Evolutionary conservation across 108 stramenopile species (phyloP), one percentile per base, ranked within the genome.

Genomic region (Phaeodactylum tricornutum): DNA sequence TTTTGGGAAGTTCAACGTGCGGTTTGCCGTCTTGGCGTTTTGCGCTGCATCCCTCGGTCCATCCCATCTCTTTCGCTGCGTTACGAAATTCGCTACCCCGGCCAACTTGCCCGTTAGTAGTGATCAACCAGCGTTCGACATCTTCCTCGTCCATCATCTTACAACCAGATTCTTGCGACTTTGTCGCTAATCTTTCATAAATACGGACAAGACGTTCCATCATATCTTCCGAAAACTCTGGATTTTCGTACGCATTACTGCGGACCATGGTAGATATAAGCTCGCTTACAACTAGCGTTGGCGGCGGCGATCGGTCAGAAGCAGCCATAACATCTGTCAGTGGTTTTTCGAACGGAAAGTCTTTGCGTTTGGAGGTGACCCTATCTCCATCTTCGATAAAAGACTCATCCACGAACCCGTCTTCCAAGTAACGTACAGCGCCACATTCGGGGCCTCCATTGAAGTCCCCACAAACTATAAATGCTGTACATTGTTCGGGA

Each of bases 401-500:
- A 12, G 52, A 67, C 32, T 78, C 64, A 23, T 75, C 82, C 3
- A 91, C 48, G 12, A 39, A 50, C 27, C 89, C 84, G 36, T 74
- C 66, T 61, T 91, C 89, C 28, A 91, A 45, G 24, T 59, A 68
- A 19, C 75, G 79, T 1, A 86, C 67, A 21, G 89, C 84, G 8
- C 79, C 89, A 48, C 74, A 81, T 54, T 86, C 89, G 7, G 52
- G 34, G 1, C 84, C 82, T 4, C 89, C 89, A 58, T 93, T 93
- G 47, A 93, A 85, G 55, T 93, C 92, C 5, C 92, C 87, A 57
- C 92, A 90, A 22, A 93, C 81, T 30, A 90, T 73, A 34, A 85
- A 23, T 36, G 38, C 53, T 16, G 69, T 62, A 39, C 55, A 55
- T 17, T 66, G 43, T 48, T 66, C 64, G 6, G 75, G 71, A 22